Conservation (phyloP, 352 stramenopile species). For the Globisporangium splendens region DNA sequence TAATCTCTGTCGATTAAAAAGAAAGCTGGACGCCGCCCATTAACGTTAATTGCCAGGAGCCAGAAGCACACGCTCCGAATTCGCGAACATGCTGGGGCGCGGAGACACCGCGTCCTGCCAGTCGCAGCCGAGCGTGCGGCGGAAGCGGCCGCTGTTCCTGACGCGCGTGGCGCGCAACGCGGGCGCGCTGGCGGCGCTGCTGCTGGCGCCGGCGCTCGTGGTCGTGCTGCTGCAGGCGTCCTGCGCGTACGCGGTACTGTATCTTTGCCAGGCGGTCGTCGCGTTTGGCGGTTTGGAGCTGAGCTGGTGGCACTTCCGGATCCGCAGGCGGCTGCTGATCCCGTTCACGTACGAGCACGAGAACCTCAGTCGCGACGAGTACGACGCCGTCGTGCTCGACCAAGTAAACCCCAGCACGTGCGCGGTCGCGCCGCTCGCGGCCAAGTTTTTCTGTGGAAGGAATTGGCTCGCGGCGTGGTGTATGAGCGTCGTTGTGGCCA, state of each 20-base stretch:
- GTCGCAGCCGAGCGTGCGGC: neutral
- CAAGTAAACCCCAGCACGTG: conserved; percentile 24
- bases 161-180: conserved; percentile 1
- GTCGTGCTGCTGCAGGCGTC: conserved; percentile 37
- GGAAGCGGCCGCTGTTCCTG: neutral
- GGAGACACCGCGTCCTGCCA: neutral
- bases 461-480: conserved; percentile 16
- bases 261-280: conserved; percentile 27
- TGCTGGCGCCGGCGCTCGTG: conserved; percentile 25
- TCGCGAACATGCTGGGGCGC: neutral
- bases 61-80: neutral
- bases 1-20: conserved; percentile 19
- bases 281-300: conserved; percentile 41
- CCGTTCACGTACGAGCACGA: conserved; percentile 5
- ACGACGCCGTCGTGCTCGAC: conserved; percentile 18
- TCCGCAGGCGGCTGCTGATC: conserved; percentile 42
- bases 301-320: conserved; percentile 62
- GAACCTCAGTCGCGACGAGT: conserved; percentile 18
- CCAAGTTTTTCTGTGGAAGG: conserved; percentile 15
- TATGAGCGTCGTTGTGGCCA: conserved; percentile 11
- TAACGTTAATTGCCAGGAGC: neutral
- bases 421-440: conserved; percentile 26
- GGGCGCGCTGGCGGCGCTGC: conserved; percentile 13
- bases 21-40: neutral
- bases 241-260: conserved; percentile 32